Evolutionary conservation across 768 basidiomycete genomes (phyloP), one percentile per base, ranked within the genome.

Genomic region (Rhizopogon rudus): DNA sequence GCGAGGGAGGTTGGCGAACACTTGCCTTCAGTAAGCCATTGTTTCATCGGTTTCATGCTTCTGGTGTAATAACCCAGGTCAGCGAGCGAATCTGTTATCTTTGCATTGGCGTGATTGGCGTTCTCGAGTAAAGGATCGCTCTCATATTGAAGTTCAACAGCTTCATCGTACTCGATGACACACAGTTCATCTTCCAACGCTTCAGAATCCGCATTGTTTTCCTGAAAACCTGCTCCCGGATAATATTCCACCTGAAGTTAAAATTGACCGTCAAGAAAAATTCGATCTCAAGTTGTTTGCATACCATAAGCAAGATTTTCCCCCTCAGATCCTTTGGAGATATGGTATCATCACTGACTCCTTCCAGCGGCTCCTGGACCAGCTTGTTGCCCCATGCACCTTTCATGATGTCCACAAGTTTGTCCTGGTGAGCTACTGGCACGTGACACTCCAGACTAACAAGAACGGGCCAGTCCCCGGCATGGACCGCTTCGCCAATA

Each of bases 371-470:
- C 37, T 42, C 33, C 42, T 74, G 65, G 2, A 84, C 79, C 3
- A 86, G 64, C 61, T 77, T 80, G 14, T 74, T 68, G 0, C 81
- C 81, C 78, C 82, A 83, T 2, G 71, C 71, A 5, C 72, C 74
- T 53, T 71, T 67, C 74, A 86, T 77, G 43, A 80, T 72, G 28
- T 65, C 62, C 9, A 86, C 80, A n/a, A 86, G 66, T 59, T 83
- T 77, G 17, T 67, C 65, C 62, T 86, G 84, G 0, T 74, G 74
- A 28, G 70, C 69, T 1, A 75, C 65, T 16, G 73, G 75, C 25
- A 86, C 83, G 56, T 86, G 84, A 59, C 83, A 85, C 62, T 86
- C 85, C 4, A 86, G 71, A 40, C 79, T 81, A 48, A 86, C 76
- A 55, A 85, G 62, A 17, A 85, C 72, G 3, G 85, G 84, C 80